Conservation (phyloP, 2,329 filamentous ascomycete genomes). For the Pseudocercospora musae region DNA sequence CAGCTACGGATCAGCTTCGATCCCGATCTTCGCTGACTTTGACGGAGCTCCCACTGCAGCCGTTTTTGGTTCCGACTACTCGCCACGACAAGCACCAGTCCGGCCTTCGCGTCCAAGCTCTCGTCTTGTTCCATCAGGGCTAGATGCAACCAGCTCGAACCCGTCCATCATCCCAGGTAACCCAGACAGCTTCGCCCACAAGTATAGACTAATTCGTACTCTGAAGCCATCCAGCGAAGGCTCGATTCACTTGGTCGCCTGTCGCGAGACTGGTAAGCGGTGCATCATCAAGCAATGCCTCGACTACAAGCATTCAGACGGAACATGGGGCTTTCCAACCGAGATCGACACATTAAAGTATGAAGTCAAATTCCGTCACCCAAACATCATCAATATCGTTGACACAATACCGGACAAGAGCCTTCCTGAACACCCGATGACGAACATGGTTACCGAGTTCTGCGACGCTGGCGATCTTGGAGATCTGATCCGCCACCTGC, state of each 20-base stretch:
- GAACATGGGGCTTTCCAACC: background rate
- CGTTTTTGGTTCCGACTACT: background rate
- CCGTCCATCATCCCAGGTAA: background rate
- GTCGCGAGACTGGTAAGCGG: conserved; percentile 4
- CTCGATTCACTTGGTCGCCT: conserved; percentile 11
- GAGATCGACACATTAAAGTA: background rate
- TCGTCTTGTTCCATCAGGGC: background rate
- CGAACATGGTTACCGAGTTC: conserved; percentile 22
- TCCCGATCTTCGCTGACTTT: conserved; percentile 3
- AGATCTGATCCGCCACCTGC: conserved; percentile 14
- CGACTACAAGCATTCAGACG: too few species aligned
- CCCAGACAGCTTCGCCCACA: conserved; percentile 9
- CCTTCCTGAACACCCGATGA: background rate
- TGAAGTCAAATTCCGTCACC: conserved; percentile 1
- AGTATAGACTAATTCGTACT: conserved; percentile 6
- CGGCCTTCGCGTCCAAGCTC: background rate
- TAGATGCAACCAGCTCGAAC: background rate
- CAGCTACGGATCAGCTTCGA: conserved; percentile 3
- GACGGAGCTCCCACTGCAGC: conserved; percentile 6
- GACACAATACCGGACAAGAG: conserved; percentile 4
- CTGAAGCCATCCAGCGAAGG: conserved; percentile 9
- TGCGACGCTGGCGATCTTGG: conserved; percentile 26
- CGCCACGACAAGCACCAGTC: background rate
- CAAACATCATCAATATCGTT: conserved; percentile 12
- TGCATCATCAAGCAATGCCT: conserved; percentile 17